Conservation (phyloP, 495 filamentous ascomycete species). For the Aspergillus ostianus region DNA sequence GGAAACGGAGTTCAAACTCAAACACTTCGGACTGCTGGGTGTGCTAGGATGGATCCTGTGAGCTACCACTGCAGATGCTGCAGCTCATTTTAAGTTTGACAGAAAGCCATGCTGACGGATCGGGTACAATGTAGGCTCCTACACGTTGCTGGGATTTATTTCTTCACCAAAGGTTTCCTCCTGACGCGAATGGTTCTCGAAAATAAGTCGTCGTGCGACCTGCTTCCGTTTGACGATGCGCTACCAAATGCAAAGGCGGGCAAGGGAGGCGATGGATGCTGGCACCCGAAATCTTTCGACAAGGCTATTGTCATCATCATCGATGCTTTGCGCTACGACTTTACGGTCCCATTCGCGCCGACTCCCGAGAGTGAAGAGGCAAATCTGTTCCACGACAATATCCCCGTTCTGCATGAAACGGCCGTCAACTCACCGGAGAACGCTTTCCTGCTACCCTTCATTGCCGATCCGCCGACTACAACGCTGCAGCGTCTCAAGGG, state of each 20-base stretch:
- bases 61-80: constrained; percentile 17
- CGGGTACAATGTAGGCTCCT: constrained; percentile 49
- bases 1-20: constrained; percentile 42
- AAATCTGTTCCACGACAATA: constrained; percentile 80
- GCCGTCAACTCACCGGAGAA: constrained; percentile 69
- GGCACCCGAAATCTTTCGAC: constrained; percentile 90
- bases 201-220: constrained; percentile 76
- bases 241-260: constrained; percentile 30
- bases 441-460: constrained; percentile 90
- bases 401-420: constrained; percentile 82
- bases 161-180: constrained; percentile 96
- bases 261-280: constrained; percentile 71
- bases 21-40: constrained; percentile 41
- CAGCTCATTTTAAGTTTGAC: background rate
- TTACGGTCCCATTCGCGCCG: constrained; percentile 76
- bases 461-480: constrained; percentile 92
- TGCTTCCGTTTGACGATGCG: constrained; percentile 60
- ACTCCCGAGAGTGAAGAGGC: constrained; percentile 46
- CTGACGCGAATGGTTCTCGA: constrained; percentile 88
- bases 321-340: constrained; percentile 94
- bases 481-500: constrained; percentile 93
- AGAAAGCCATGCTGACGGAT: constrained; percentile 2
- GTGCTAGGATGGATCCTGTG: constrained; percentile 46
- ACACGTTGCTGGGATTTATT: constrained; percentile 78
- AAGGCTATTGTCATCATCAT: constrained; percentile 90